phyloP scores from a whole-genome alignment of 106 monocot species.

The Alisma plantagoaquatica region DNA sequence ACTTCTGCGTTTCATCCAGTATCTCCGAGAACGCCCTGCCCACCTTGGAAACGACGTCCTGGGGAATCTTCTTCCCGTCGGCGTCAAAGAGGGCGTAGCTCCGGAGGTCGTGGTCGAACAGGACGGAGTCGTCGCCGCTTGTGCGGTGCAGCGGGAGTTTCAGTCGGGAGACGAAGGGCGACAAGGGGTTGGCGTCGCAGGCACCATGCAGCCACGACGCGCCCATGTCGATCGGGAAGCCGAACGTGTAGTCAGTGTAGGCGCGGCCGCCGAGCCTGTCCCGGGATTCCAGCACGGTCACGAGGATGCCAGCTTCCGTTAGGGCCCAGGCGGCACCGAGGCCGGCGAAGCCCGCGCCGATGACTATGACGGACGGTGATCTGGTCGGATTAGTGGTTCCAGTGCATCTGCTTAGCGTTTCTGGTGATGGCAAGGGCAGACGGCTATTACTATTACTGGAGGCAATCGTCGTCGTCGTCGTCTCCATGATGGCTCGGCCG shows the following conservation, averaged over 20 bases:
- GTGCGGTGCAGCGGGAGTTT: conserved; percentile 91
- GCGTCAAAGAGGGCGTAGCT: conserved; percentile 89
- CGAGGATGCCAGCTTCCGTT: conserved; percentile 76
- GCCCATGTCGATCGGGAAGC: conserved; percentile 94
- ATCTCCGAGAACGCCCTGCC: conserved; percentile 72
- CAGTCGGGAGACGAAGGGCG: conserved; percentile 70
- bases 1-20: conserved; percentile 66
- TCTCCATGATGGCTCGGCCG: no score
- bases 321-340: conserved; percentile 73
- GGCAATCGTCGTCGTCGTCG: no score
- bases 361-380: conserved; percentile 56
- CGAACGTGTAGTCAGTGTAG: conserved; percentile 82
- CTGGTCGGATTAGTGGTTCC: no score
- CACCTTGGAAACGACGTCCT: conserved; percentile 58
- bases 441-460: no score
- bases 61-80: conserved; percentile 80
- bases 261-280: conserved; percentile 90
- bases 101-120: conserved; percentile 97
- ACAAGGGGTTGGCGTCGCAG: conserved; percentile 87
- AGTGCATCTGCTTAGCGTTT: no score
- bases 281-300: conserved; percentile 81
- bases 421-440: no score
- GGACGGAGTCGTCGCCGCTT: conserved; percentile 89
- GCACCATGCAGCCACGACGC: conserved; percentile 99
- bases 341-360: conserved; percentile 79